Conservation (phyloP, 768 basidiomycete genomes). For the Leccinum barrowsii region DNA sequence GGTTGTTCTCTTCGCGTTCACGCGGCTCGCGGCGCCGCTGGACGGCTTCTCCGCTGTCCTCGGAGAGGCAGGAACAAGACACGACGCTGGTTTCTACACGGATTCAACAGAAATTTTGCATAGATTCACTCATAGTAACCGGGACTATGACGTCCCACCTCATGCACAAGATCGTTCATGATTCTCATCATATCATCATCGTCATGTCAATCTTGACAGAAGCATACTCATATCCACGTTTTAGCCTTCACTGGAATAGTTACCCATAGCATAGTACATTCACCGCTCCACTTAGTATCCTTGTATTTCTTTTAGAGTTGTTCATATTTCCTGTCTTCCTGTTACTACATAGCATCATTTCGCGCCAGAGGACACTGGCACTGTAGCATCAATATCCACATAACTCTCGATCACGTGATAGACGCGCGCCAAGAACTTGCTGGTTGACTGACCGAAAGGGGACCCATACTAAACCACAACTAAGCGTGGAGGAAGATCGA, state of each 20-base stretch:
- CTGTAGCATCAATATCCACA: not conserved
- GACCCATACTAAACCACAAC: not conserved
- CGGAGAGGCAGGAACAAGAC: constrained; percentile 15
- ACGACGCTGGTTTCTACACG: constrained; percentile 16
- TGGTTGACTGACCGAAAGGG: not conserved
- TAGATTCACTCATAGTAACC: constrained; percentile 26
- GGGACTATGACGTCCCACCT: constrained; percentile 4
- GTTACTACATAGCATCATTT: too few relatives aligned
- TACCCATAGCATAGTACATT: constrained; percentile 5
- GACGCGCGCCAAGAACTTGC: not conserved
- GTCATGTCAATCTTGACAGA: constrained; percentile 3
- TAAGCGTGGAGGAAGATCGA: constrained; percentile 29
- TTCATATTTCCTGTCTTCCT: constrained; percentile 1
- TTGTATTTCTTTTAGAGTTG: constrained; percentile 12
- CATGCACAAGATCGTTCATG: constrained; percentile 8
- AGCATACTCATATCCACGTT: constrained; percentile 19
- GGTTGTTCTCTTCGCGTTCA: constrained; percentile 9
- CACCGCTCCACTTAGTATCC: constrained; percentile 3
- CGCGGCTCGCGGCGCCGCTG: constrained; percentile 20
- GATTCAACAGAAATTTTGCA: constrained; percentile 36
- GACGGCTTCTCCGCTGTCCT: constrained; percentile 15
- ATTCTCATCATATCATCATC: constrained; percentile 5
- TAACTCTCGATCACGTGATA: constrained; percentile 9
- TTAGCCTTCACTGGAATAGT: constrained; percentile 3
- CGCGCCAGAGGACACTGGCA: too few relatives aligned